A percentile compares a stretch with the other conserved stretches of the same genome.
These are phyloP conservation scores for Solanum chacoense DNA, from an alignment of 305 asterid species.

Conservation along the genomic window DNA sequence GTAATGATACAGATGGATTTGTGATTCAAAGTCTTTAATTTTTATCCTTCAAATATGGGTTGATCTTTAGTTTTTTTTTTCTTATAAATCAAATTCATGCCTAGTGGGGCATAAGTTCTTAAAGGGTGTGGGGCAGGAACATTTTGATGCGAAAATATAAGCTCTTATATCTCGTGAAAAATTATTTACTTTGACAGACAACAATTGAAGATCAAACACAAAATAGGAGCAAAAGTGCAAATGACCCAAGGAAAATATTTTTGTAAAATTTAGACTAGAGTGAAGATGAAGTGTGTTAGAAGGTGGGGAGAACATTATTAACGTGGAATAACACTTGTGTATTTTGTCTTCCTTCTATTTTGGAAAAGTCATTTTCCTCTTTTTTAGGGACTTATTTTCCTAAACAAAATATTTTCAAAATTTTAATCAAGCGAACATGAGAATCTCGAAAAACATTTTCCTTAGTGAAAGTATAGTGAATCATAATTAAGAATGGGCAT, in stretches of 20 bases:
- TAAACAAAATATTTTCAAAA: background rate
- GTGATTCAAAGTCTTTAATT: background rate
- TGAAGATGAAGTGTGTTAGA: background rate
- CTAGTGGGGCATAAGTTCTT: background rate
- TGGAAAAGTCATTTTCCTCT: background rate
- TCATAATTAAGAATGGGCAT: background rate
- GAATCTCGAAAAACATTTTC: background rate
- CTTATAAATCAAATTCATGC: background rate
- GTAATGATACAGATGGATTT: background rate
- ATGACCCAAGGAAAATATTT: background rate
- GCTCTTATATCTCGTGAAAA: background rate
- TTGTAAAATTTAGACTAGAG: background rate
- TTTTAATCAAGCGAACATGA: background rate
- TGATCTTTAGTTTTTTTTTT: background rate
- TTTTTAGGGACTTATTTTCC: too few species aligned
- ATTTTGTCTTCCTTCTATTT: background rate
- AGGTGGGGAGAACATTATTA: background rate
- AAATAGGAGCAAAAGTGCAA: background rate
- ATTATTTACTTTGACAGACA: background rate
- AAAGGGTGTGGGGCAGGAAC: background rate
- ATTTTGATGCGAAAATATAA: background rate
- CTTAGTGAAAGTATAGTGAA: background rate
- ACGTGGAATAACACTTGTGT: background rate
- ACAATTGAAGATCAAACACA: background rate
- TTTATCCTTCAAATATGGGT: background rate